Conservation (phyloP, 768 basidiomycete genomes). For the Sarcomyxa edulis region DNA sequence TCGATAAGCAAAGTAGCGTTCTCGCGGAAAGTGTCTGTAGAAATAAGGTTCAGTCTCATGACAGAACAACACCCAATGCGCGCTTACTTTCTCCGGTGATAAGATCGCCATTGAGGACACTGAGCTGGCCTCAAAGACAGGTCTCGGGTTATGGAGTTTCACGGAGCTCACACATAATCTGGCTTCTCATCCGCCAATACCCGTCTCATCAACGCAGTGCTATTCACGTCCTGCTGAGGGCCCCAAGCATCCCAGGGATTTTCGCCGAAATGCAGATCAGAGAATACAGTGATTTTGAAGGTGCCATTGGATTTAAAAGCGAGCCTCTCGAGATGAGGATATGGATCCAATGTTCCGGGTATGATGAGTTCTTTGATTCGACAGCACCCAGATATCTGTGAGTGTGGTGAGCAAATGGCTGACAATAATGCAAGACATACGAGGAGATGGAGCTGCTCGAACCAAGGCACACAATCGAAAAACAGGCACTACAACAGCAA, state of each 20-base stretch:
- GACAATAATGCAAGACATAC: too few relatives aligned
- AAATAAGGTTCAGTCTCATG: neutral
- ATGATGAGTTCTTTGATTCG: too few relatives aligned
- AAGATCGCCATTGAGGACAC: slow-evolving; percentile 68
- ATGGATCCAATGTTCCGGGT: too few relatives aligned
- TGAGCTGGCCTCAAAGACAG: slow-evolving; percentile 17
- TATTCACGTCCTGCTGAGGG: slow-evolving; percentile 61
- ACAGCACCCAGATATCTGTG: too few relatives aligned
- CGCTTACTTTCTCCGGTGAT: slow-evolving; percentile 63
- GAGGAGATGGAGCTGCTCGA: too few relatives aligned
- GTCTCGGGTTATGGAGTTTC: neutral
- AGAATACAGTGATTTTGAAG: slow-evolving; percentile 72
- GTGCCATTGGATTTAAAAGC: slow-evolving; percentile 53
- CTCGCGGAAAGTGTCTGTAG: slow-evolving; percentile 57
- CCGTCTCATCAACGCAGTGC: slow-evolving; percentile 49
- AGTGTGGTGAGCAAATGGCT: too few relatives aligned
- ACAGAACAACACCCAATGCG: neutral
- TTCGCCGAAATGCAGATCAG: slow-evolving; percentile 74
- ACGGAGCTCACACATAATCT: slow-evolving; percentile 55
- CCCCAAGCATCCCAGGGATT: slow-evolving; percentile 70
- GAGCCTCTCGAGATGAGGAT: slow-evolving; percentile 37
- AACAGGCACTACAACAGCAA: too few relatives aligned
- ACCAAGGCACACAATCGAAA: too few relatives aligned
- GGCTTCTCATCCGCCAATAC: slow-evolving; percentile 56
- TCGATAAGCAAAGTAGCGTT: slow-evolving; percentile 67